phyloP scores from a whole-genome alignment of 306 rosid species.

The Corylus avellana region DNA sequence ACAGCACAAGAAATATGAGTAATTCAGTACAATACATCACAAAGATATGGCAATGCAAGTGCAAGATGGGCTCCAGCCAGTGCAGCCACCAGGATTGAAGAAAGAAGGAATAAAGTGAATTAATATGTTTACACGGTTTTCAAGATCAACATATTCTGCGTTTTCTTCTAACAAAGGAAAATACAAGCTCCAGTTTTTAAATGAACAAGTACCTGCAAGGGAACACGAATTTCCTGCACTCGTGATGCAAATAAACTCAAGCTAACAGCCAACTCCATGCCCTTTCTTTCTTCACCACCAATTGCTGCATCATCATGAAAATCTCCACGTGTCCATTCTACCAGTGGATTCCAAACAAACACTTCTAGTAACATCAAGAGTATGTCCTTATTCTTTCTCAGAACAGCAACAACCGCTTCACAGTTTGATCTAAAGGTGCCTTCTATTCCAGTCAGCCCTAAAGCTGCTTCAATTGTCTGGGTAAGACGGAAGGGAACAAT shows the following conservation, averaged over 20 bases:
- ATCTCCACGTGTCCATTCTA: slow-evolving; percentile 98
- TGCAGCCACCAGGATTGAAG: not conserved
- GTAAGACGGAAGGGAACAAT: slow-evolving; percentile 98
- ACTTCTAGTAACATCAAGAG: slow-evolving; percentile 89
- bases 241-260: slow-evolving; percentile 95
- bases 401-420: slow-evolving; percentile 71
- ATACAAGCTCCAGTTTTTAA: slow-evolving; percentile 17
- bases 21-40: not conserved
- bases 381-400: slow-evolving; percentile 88
- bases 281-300: slow-evolving; percentile 98
- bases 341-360: slow-evolving; percentile 95
- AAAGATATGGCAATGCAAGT: not conserved
- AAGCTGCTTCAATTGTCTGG: slow-evolving; percentile 87
- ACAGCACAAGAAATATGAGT: slow-evolving; percentile 11
- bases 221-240: slow-evolving; percentile 97
- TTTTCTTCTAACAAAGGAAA: slow-evolving; percentile 16
- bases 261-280: slow-evolving; percentile 99
- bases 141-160: slow-evolving; percentile 6
- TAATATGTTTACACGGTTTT: not conserved
- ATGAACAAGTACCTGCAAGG: slow-evolving; percentile 69
- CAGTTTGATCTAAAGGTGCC: slow-evolving; percentile 95
- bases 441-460: slow-evolving; percentile 91
- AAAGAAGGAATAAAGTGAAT: not conserved
- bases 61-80: not conserved
- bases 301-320: slow-evolving; percentile 95